Base-by-base conservation (phyloP, 371 early-diverging fungal genomes). In the Massospora cicadina region DNA sequence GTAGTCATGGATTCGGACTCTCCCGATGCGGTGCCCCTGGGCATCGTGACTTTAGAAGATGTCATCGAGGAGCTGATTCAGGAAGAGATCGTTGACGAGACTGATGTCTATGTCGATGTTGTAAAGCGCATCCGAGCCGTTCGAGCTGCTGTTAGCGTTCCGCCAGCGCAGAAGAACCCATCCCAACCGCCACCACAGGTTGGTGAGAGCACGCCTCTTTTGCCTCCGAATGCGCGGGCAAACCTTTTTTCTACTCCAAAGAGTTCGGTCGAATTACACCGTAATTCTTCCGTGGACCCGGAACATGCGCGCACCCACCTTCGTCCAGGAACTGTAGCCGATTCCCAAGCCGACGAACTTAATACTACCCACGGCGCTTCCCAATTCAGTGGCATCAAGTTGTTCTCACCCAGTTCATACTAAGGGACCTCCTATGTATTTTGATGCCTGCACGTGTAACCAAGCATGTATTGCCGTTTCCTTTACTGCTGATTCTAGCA, bases 41-140 rank as follows among this genome's bases (percentile, higher is more conserved):
- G 97, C 13, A 87, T 95, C 7, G 85, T 96, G 32, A 96, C 97
- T 0, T 73, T 95, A 28, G 97, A 96, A 69, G 97, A 96, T 71
- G 91, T 96, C 12, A 93, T 96, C 68, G 97, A 96, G 72, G 95
- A 95, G 74, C 74, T 95, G 25, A 85, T 96, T 71, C 88, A 87
- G n/a, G 85, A 86, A 68, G 90, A 93, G 72, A 93, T 93, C 73
- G 82, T 93, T 54, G 93, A 93, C 70, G 95, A 90, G 67, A 93
- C 93, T 0, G 93, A 95, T 71, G 91, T 90, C 31, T 93, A 90
- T 73, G 80, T 93, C 23, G 94, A 95, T 72, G 80, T 72, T 21
- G 71, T 68, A 67, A 72, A 67, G 65, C 70, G 70, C 62, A 70
- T 71, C 58, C 69, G 69, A 21, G 73, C 70, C 12, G 67, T 71